Evolutionary conservation across 2,329 filamentous ascomycete genomes (phyloP).

Genomic region (Scytalidium lignicola): DNA sequence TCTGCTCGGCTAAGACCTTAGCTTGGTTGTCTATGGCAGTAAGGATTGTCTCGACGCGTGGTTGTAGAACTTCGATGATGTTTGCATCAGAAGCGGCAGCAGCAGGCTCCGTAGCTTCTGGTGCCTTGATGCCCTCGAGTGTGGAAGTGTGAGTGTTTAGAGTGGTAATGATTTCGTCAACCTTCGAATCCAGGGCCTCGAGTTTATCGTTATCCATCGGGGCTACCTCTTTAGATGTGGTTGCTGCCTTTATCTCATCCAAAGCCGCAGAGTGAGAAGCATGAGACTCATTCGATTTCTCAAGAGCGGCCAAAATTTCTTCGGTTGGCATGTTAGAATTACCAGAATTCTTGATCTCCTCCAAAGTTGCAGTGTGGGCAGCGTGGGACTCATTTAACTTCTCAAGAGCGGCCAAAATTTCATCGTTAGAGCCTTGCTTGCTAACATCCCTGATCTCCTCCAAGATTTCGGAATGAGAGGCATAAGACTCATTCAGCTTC

Average conservation of each 20-base stretch:
- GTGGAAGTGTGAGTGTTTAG: conserved; percentile 15
- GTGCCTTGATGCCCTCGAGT: conserved; percentile 7
- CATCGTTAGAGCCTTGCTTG: no score
- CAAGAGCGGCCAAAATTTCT: conserved; percentile 16
- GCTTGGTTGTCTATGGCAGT: background rate
- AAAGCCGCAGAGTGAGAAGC: conserved; percentile 11
- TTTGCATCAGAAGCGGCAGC: background rate
- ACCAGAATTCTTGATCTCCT: conserved; percentile 18
- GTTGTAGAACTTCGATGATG: background rate
- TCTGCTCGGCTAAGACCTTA: background rate
- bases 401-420: conserved; percentile 17
- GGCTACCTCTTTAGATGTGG: background rate
- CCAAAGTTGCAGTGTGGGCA: conserved; percentile 9
- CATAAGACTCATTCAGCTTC: conserved; percentile 20
- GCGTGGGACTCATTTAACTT: conserved; percentile 20
- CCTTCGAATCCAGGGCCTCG: conserved; percentile 3
- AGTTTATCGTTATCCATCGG: background rate
- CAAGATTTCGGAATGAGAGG: conserved; percentile 9
- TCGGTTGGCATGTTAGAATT: no score
- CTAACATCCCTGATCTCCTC: conserved; percentile 17
- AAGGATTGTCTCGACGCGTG: background rate
- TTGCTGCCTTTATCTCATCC: conserved; percentile 11
- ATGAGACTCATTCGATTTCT: conserved; percentile 20
- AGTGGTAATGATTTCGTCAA: conserved; percentile 14
- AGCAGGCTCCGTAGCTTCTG: background rate